These are phyloP conservation scores for Tricholoma sp. DNA, from an alignment of 768 basidiomycete genomes.

Conservation along the genomic window DNA sequence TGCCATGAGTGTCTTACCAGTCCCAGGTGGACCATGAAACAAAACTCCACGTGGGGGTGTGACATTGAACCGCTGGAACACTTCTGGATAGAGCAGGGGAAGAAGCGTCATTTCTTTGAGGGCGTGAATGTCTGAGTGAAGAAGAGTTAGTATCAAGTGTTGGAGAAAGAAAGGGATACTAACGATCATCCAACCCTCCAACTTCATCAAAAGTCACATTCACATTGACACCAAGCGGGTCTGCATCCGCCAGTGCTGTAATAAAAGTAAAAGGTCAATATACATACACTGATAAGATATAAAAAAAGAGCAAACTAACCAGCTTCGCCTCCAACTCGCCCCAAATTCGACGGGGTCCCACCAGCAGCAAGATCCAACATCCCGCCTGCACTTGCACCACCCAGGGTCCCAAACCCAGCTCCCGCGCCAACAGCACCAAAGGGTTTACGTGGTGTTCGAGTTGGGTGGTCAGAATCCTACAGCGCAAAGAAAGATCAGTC, in stretches of 20 bases:
- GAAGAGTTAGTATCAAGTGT: slow-evolving; percentile 2
- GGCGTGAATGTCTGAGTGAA: slow-evolving; percentile 76
- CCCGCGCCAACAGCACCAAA: slow-evolving; percentile 41
- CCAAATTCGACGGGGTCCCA: slow-evolving; percentile 81
- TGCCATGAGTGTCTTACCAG: slow-evolving; percentile 92
- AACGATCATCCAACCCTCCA: slow-evolving; percentile 94
- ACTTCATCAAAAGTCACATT: slow-evolving; percentile 96
- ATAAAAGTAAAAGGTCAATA: slow-evolving; percentile 5
- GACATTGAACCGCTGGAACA: slow-evolving; percentile 90
- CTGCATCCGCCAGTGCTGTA: slow-evolving; percentile 85
- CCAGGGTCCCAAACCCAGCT: slow-evolving; percentile 47
- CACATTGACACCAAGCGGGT: slow-evolving; percentile 90
- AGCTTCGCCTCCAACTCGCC: slow-evolving; percentile 73
- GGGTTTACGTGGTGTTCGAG: slow-evolving; percentile 65
- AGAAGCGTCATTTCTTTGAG: slow-evolving; percentile 98
- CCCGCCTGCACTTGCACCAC: slow-evolving; percentile 42
- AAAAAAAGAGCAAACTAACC: slow-evolving; percentile 30
- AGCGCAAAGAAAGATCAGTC: not conserved
- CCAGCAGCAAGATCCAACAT: slow-evolving; percentile 65
- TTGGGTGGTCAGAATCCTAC: slow-evolving; percentile 68
- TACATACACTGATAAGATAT: slow-evolving; percentile 1
- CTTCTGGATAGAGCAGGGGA: slow-evolving; percentile 92
- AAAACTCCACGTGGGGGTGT: slow-evolving; percentile 95
- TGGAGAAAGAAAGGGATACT: slow-evolving; percentile 22
- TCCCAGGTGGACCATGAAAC: slow-evolving; percentile 99